phyloP scores from a whole-genome alignment of 495 filamentous ascomycete genomes.

The Chlorociboria aeruginascens region DNA sequence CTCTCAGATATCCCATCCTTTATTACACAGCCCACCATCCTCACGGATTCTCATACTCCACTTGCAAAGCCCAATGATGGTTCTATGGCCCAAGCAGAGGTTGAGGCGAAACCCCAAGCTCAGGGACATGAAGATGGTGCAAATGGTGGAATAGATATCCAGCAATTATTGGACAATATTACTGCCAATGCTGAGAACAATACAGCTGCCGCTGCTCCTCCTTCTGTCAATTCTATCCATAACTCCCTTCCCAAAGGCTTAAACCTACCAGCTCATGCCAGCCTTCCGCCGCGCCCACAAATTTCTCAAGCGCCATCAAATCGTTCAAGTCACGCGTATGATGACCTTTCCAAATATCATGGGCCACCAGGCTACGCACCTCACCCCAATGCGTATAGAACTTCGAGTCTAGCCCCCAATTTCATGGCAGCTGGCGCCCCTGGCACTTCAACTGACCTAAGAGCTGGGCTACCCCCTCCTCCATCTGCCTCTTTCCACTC shows the following conservation, averaged over 20 bases:
- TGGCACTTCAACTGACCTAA: constrained; percentile 38
- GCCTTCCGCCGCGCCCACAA: constrained; percentile 26
- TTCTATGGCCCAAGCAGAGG: constrained; percentile 7
- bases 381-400: constrained; percentile 30
- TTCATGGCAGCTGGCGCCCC: constrained; percentile 34
- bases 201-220: constrained; percentile 18
- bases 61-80: constrained; percentile 19
- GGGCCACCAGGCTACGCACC: constrained; percentile 18
- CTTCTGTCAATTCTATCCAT: constrained; percentile 25
- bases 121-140: constrained; percentile 22
- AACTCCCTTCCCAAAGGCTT: constrained; percentile 24
- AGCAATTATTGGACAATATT: constrained; percentile 38
- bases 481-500: constrained; percentile 39
- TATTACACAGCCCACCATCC: neutral
- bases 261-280: constrained; percentile 27
- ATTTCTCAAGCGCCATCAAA: constrained; percentile 30
- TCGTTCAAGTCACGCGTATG: neutral
- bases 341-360: constrained; percentile 19
- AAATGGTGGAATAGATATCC: constrained; percentile 34
- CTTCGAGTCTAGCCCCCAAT: constrained; percentile 19
- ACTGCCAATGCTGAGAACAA: constrained; percentile 29
- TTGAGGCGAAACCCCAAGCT: constrained; percentile 1
- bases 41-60: constrained; percentile 15
- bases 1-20: too few relatives aligned
- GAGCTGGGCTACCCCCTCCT: constrained; percentile 45